A percentile compares a stretch with the other conserved stretches of the same genome.
Evolutionary conservation across 2,329 filamentous ascomycete genomes (phyloP).

Genomic region (Aspergillus fumigatus): DNA sequence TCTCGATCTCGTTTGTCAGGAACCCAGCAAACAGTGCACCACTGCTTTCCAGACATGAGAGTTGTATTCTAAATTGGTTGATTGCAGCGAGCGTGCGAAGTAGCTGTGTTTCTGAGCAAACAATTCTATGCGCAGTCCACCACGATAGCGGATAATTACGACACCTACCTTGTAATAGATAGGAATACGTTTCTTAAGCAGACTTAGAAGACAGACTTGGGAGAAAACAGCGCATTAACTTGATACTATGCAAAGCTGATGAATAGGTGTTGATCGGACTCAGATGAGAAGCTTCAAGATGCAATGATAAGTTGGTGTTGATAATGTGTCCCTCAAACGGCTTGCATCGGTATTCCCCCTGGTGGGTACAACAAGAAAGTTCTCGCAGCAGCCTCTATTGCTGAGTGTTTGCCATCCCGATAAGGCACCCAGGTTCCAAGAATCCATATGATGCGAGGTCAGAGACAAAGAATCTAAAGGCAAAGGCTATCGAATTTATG

Average conservation of each 20-base stretch:
- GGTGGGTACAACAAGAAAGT: not conserved
- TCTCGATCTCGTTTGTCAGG: too few species aligned
- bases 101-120: too few species aligned
- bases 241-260: not conserved
- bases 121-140: too few species aligned
- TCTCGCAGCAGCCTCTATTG: not conserved
- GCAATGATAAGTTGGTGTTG: not conserved
- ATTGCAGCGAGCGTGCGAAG: too few species aligned
- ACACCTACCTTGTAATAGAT: not conserved
- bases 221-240: too few species aligned
- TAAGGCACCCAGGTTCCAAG: not conserved
- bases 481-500: not conserved
- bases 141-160: not conserved
- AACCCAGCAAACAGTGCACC: too few species aligned
- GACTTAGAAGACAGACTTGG: too few species aligned
- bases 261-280: not conserved
- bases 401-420: not conserved
- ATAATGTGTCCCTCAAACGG: not conserved
- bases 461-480: not conserved
- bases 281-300: not conserved
- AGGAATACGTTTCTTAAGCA: not conserved
- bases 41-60: too few species aligned
- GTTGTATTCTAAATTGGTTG: too few species aligned
- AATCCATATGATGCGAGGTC: not conserved
- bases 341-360: not conserved